These are phyloP conservation scores for Epithemia pelagica DNA, from an alignment of 108 stramenopile genomes.

Conservation along the genomic window DNA sequence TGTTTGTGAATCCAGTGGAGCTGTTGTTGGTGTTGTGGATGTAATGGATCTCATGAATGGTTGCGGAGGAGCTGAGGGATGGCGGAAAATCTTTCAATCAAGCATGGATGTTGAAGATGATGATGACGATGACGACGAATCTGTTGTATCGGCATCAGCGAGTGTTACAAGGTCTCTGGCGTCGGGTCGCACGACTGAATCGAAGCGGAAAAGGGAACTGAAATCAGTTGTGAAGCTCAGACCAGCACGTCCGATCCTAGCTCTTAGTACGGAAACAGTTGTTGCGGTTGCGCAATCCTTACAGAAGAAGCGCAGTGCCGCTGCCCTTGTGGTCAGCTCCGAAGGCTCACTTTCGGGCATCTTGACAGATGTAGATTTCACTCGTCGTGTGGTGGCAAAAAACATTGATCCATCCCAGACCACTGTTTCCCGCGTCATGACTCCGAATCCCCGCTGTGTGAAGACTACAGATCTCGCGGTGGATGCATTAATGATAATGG, in stretches of 20 bases:
- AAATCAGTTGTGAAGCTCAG: conserved; percentile 36
- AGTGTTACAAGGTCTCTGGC: background rate
- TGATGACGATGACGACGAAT: conserved; percentile 10
- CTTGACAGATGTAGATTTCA: conserved; percentile 77
- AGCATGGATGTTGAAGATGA: conserved; percentile 62
- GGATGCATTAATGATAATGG: conserved; percentile 91
- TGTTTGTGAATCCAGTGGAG: conserved; percentile 74
- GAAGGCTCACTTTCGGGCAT: conserved; percentile 69
- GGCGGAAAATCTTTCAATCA: conserved; percentile 75
- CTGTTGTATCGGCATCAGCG: background rate
- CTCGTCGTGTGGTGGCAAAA: conserved; percentile 71
- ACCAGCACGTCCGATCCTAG: conserved; percentile 60
- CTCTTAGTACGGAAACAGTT: conserved; percentile 31
- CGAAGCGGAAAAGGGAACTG: background rate
- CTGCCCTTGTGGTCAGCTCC: conserved; percentile 49
- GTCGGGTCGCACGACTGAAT: background rate
- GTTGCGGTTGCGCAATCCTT: conserved; percentile 54
- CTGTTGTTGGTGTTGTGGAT: conserved; percentile 88
- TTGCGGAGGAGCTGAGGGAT: conserved; percentile 79
- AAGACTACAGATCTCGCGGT: conserved; percentile 77
- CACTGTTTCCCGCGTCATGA: conserved; percentile 71
- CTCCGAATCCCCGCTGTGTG: conserved; percentile 80
- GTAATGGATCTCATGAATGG: conserved; percentile 92
- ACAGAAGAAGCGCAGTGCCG: conserved; percentile 56
- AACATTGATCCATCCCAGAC: conserved; percentile 54